Conservation (phyloP, 2,329 filamentous ascomycete species). For the Aspergillus flavus region DNA sequence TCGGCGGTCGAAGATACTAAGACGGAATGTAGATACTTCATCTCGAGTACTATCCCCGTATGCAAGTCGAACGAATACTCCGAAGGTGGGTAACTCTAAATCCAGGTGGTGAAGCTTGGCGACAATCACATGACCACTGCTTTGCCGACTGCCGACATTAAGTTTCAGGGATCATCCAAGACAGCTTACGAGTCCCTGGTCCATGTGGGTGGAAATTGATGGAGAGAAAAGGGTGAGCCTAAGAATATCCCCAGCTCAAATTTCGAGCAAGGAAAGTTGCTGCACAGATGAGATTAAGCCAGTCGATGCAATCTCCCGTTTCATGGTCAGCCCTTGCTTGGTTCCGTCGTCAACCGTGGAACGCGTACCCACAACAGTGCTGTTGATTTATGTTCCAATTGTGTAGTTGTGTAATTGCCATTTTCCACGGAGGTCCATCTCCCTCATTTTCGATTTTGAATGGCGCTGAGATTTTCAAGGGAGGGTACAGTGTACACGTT, state of each 20-base stretch:
- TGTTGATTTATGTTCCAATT: constrained; percentile 17
- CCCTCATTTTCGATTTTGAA: background rate
- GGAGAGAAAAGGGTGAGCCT: background rate
- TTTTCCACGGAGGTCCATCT: background rate
- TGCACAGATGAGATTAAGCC: background rate
- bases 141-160: background rate
- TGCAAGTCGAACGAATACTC: background rate
- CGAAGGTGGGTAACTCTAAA: background rate
- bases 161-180: constrained; percentile 8
- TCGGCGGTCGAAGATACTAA: no score
- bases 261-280: background rate
- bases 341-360: constrained; percentile 19
- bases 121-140: constrained; percentile 1
- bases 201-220: background rate
- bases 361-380: constrained; percentile 17
- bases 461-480: background rate
- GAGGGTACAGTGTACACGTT: background rate
- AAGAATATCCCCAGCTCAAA: background rate
- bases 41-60: background rate
- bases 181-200: constrained; percentile 10
- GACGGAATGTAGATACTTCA: background rate
- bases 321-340: constrained; percentile 5
- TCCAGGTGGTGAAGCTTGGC: background rate
- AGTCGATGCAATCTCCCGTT: background rate
- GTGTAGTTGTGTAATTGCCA: constrained; percentile 6